These are phyloP conservation scores for Trichophyton mentagrophytes DNA, from an alignment of 2,329 filamentous ascomycete genomes.

Conservation along the genomic window DNA sequence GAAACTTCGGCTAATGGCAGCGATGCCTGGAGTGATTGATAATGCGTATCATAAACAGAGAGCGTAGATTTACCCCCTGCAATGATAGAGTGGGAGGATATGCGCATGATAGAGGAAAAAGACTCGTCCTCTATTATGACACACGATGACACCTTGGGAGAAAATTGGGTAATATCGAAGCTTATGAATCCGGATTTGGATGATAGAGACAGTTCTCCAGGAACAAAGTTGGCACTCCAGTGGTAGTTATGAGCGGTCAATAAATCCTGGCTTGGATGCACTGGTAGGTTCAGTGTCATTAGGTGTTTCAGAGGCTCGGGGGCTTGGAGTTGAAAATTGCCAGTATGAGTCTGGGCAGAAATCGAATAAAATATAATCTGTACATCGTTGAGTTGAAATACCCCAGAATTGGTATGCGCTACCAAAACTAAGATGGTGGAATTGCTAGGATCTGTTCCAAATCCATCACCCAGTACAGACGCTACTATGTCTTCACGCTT, in stretches of 20 bases:
- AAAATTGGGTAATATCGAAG: slow-evolving; percentile 33
- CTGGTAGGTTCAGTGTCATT: slow-evolving; percentile 25
- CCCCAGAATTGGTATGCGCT: slow-evolving; percentile 23
- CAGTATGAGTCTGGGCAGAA: slow-evolving; percentile 18
- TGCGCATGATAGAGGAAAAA: slow-evolving; percentile 32
- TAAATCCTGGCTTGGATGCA: slow-evolving; percentile 18
- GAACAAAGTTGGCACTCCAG: slow-evolving; percentile 31
- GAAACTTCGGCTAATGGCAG: slow-evolving; percentile 24
- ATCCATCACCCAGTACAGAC: slow-evolving; percentile 24
- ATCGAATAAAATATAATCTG: slow-evolving; percentile 30
- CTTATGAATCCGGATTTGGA: slow-evolving; percentile 30
- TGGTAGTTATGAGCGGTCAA: slow-evolving; percentile 19
- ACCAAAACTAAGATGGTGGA: slow-evolving; percentile 30
- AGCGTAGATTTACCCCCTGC: slow-evolving; percentile 30
- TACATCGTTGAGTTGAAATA: slow-evolving; percentile 24
- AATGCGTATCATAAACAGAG: slow-evolving; percentile 36
- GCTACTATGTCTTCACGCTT: slow-evolving; percentile 29
- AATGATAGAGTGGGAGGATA: slow-evolving; percentile 32
- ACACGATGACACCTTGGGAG: slow-evolving; percentile 26
- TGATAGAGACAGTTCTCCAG: slow-evolving; percentile 29
- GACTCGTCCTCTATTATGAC: slow-evolving; percentile 26
- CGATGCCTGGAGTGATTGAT: slow-evolving; percentile 34
- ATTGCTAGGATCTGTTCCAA: slow-evolving; percentile 18
- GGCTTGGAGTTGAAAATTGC: slow-evolving; percentile 18
- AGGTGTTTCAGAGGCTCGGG: slow-evolving; percentile 27